Evolutionary conservation across 1,284 basidiomycete genomes (phyloP), one percentile per base, ranked within the genome.

Genomic region (Schizopora paradoxa): DNA sequence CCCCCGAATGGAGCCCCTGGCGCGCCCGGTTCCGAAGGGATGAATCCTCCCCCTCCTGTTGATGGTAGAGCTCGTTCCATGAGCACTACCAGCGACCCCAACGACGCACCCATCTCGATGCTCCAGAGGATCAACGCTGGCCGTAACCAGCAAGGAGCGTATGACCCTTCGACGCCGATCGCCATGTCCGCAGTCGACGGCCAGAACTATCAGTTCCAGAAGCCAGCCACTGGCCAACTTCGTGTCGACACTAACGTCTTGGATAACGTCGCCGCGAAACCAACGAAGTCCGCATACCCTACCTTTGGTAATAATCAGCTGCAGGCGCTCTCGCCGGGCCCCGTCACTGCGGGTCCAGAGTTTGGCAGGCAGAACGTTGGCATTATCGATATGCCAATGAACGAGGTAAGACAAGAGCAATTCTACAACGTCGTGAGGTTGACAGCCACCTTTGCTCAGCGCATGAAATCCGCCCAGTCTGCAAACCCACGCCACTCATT

Each of bases 241-340:
- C 72, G 82, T 22, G 79, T 89, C 40, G 83, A 87, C 58, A 88
- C 86, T 0, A 54, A 49, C 14, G 49, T 51, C 28, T 68, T 76
- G 21, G 63, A 84, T 42, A 84, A 83, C 53, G 66, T 74, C n/a
- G 58, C 73, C 41, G 71, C 74, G 54, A 77, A 79, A 60, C 85
- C 87, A 66, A 88, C 88, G 66, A 88, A 88, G 63, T 88, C 86
- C 8, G 86, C 86, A 0, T 88, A 85, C 57, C 85, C 85, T 4
- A 75, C 82, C 5, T 86, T 86, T 58, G 69, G 83, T 6, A 77
- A 80, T 58, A 86, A 85, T 55, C 81, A 79, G 16, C 73, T 85
- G 45, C 65, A 86, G 23, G 70, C 73, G 45, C 76, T 82, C 59
- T 85, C 82, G n/a, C 84, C 85, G 45, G 81, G 75, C 37, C 86